phyloP scores from a whole-genome alignment of 192 early-diverging fungal genomes.

The Entomortierella lignicola region DNA sequence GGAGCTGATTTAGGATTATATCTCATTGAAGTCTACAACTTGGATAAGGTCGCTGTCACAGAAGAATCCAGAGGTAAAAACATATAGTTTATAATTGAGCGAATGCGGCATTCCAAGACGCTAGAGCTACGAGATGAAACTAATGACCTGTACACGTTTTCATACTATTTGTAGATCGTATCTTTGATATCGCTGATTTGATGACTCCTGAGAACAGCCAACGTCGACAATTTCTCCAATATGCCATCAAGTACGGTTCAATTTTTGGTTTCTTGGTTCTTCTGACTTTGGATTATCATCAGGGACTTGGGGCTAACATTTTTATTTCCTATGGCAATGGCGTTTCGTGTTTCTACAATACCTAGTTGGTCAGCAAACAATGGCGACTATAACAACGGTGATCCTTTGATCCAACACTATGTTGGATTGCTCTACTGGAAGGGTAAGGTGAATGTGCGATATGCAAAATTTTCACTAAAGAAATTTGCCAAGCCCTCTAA shows the following conservation, averaged over 20 bases:
- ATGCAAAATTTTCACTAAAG: too few species aligned
- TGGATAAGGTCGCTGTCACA: constrained; percentile 72
- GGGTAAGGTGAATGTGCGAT: constrained; percentile 65
- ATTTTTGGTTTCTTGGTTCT: background rate
- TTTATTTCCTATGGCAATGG: background rate
- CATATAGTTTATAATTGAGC: background rate
- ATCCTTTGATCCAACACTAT: constrained; percentile 80
- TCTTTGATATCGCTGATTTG: constrained; percentile 50
- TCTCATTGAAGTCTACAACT: constrained; percentile 85
- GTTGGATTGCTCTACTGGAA: constrained; percentile 75
- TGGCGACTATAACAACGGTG: constrained; percentile 68
- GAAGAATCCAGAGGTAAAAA: constrained; percentile 73
- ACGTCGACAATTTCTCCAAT: constrained; percentile 64
- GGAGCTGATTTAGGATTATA: constrained; percentile 86
- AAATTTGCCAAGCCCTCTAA: too few species aligned
- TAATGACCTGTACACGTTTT: constrained; percentile 23
- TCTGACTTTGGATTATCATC: background rate
- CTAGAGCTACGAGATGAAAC: too few species aligned
- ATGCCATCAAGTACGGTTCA: constrained; percentile 62
- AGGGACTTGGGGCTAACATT: background rate
- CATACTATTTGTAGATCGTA: constrained; percentile 48
- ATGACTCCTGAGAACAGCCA: constrained; percentile 42
- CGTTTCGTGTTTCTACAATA: background rate
- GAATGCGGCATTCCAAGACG: background rate
- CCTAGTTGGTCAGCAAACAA: constrained; percentile 71